Percentiles rank a stretch among this genome's conserved stretches.
Evolutionary conservation across 352 stramenopile species (phyloP).

Genomic region (Phytopythium boreale): DNA sequence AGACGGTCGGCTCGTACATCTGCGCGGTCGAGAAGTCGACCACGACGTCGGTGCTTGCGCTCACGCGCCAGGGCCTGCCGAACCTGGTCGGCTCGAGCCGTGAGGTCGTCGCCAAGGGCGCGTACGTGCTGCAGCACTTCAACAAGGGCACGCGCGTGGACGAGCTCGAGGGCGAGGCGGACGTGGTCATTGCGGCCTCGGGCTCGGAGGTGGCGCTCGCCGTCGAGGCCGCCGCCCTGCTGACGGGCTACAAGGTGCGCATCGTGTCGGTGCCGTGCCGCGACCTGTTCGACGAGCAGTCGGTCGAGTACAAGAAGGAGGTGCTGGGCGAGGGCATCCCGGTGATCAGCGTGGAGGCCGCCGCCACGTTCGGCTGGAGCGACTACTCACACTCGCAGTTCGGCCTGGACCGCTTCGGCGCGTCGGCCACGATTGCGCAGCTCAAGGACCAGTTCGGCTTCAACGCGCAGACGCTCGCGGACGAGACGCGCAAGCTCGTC

Average conservation of each 20-base stretch:
- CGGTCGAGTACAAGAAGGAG: slow-evolving; percentile 93
- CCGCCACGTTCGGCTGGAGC: slow-evolving; percentile 92
- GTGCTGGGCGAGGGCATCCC: slow-evolving; percentile 95
- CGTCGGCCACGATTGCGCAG: slow-evolving; percentile 85
- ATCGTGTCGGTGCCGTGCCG: slow-evolving; percentile 98
- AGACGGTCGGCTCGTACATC: slow-evolving; percentile 96
- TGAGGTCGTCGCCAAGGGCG: slow-evolving; percentile 91
- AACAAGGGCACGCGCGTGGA: slow-evolving; percentile 81
- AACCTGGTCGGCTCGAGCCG: slow-evolving; percentile 88
- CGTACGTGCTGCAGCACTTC: slow-evolving; percentile 76
- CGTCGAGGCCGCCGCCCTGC: slow-evolving; percentile 92
- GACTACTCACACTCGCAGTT: slow-evolving; percentile 95
- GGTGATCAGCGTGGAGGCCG: slow-evolving; percentile 95
- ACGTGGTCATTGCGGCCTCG: slow-evolving; percentile 92
- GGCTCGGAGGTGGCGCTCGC: slow-evolving; percentile 96
- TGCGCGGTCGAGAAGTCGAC: slow-evolving; percentile 74
- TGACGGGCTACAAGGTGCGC: slow-evolving; percentile 82
- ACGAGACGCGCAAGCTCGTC: slow-evolving; percentile 91
- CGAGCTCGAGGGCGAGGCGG: slow-evolving; percentile 60
- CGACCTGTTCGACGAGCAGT: slow-evolving; percentile 97
- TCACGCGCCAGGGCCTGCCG: slow-evolving; percentile 90
- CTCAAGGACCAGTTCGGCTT: slow-evolving; percentile 96
- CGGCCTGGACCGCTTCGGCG: slow-evolving; percentile 86
- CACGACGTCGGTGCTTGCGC: slow-evolving; percentile 93
- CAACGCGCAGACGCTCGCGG: slow-evolving; percentile 91